Conservation (phyloP, 495 filamentous ascomycete species). For the Letharia columbiana region DNA sequence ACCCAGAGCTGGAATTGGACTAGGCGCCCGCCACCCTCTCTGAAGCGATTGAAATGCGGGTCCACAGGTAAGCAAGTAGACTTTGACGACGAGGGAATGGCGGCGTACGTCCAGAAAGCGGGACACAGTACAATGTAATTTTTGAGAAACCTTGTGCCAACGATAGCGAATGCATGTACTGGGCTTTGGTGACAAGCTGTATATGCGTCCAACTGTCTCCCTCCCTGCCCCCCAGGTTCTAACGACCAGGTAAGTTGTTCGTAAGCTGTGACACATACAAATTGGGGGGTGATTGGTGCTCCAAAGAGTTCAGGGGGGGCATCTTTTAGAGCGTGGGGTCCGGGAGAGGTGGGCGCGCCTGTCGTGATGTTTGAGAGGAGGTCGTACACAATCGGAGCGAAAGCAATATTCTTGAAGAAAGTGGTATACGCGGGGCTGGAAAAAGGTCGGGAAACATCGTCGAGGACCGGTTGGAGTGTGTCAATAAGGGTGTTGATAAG, state of each 20-base stretch:
- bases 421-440: not conserved
- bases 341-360: not conserved
- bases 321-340: not conserved
- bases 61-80: conserved; percentile 3
- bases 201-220: not conserved
- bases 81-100: not conserved
- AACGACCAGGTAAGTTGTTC: not conserved
- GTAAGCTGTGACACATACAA: not conserved
- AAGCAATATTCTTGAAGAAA: conserved; percentile 5
- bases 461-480: not conserved
- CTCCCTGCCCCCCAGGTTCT: not conserved
- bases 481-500: not conserved
- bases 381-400: not conserved
- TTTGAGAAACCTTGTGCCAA: not conserved
- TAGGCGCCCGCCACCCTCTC: not conserved
- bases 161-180: not conserved
- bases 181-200: not conserved
- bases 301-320: not conserved
- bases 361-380: conserved; percentile 1
- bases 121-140: conserved; percentile 8
- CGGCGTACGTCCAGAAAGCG: not conserved
- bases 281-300: not conserved
- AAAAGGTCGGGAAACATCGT: not conserved
- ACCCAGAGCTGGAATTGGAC: conserved; percentile 8
- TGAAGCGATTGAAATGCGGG: conserved; percentile 3